phyloP scores from a whole-genome alignment of 2,329 filamentous ascomycete genomes.

The Hypoxylon sp. region DNA sequence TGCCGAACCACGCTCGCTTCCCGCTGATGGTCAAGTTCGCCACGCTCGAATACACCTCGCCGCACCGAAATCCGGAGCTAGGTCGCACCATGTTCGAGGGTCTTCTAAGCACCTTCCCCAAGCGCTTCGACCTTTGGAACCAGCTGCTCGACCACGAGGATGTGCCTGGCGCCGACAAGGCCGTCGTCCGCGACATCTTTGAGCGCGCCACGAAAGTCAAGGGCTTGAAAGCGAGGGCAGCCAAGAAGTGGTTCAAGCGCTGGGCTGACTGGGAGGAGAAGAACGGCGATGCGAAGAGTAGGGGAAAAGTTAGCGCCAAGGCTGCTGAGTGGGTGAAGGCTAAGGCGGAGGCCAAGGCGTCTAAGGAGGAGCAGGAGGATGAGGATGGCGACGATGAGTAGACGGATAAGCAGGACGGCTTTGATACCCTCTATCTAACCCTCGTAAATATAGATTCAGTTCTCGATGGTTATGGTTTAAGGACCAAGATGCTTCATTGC shows the following conservation, averaged over 20 bases:
- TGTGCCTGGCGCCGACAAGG: slow-evolving; percentile 63
- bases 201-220: slow-evolving; percentile 80
- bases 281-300: slow-evolving; percentile 76
- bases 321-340: slow-evolving; percentile 78
- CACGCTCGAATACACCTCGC: slow-evolving; percentile 89
- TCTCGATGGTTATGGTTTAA: not conserved
- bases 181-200: slow-evolving; percentile 80
- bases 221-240: slow-evolving; percentile 84
- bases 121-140: slow-evolving; percentile 93
- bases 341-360: slow-evolving; percentile 58
- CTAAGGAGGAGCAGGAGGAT: slow-evolving; percentile 52
- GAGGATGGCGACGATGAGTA: slow-evolving; percentile 53
- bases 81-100: slow-evolving; percentile 96
- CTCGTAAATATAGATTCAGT: not conserved
- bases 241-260: slow-evolving; percentile 89
- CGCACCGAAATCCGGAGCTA: slow-evolving; percentile 86
- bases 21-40: slow-evolving; percentile 89
- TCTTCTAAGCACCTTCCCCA: slow-evolving; percentile 85
- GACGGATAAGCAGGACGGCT: not conserved
- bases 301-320: slow-evolving; percentile 78
- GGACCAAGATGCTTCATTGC: not conserved
- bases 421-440: slow-evolving; percentile 9
- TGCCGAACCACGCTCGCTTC: slow-evolving; percentile 77
- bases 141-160: slow-evolving; percentile 90
- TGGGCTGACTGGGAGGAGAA: slow-evolving; percentile 92